Conservation (phyloP, 2,329 filamentous ascomycete species). For the Eurotiales sp. region DNA sequence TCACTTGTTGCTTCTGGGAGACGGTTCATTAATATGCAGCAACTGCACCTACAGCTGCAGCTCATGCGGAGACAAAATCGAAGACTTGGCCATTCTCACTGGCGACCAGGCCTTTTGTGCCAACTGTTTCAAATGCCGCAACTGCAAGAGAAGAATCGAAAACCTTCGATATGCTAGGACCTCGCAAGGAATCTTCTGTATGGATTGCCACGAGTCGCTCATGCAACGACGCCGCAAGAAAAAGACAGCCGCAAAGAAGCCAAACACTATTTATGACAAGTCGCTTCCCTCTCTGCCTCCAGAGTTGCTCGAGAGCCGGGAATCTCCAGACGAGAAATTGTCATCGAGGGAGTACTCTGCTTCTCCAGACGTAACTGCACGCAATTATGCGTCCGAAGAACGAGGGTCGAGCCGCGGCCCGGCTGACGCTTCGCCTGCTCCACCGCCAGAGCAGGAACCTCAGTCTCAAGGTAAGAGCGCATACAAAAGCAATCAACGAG, state of each 20-base stretch:
- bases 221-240: conserved; percentile 87
- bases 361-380: conserved; percentile 24
- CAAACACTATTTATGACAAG: conserved; percentile 72
- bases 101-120: conserved; percentile 98
- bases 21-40: conserved; percentile 97
- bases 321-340: conserved; percentile 53
- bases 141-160: conserved; percentile 98
- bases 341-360: conserved; percentile 60
- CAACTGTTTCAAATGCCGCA: conserved; percentile 93
- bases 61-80: conserved; percentile 95
- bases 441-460: conserved; percentile 23
- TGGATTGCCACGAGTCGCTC: conserved; percentile 95
- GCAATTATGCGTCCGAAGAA: conserved; percentile 19
- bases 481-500: background rate
- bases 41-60: conserved; percentile 99
- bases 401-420: conserved; percentile 22
- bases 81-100: conserved; percentile 93
- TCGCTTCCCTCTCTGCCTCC: conserved; percentile 87
- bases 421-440: conserved; percentile 23
- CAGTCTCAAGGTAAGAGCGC: conserved; percentile 29
- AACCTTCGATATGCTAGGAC: conserved; percentile 96
- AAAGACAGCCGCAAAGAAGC: conserved; percentile 50
- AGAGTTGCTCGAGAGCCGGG: conserved; percentile 60
- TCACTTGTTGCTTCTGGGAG: conserved; percentile 92
- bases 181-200: conserved; percentile 98